Percentiles rank a stretch among this genome's conserved stretches.
Evolutionary conservation across 176 grass and related monocot species (phyloP).

Genomic region (Saccharum officinarum): DNA sequence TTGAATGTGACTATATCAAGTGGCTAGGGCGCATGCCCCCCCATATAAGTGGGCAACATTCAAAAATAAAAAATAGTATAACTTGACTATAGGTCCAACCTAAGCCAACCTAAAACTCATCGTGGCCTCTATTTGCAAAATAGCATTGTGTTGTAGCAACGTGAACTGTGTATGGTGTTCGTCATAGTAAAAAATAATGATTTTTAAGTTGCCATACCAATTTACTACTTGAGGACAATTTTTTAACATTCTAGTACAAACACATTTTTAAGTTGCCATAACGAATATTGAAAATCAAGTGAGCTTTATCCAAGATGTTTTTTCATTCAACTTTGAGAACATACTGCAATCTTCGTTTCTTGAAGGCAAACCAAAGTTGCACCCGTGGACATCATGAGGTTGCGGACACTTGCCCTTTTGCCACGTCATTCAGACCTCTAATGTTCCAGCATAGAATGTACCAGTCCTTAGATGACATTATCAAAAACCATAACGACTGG

Average conservation of each 20-base stretch:
- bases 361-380: too few relatives aligned
- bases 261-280: too few relatives aligned
- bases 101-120: background rate
- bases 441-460: too few relatives aligned
- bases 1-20: background rate
- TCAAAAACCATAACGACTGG: too few relatives aligned
- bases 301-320: background rate
- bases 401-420: too few relatives aligned
- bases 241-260: too few relatives aligned
- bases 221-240: background rate
- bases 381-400: too few relatives aligned
- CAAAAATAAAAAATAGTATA: background rate
- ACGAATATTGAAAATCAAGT: background rate
- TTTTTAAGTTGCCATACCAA: background rate
- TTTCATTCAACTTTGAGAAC: too few relatives aligned
- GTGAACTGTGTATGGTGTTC: background rate
- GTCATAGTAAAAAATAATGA: background rate
- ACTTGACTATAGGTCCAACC: background rate
- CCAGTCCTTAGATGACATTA: too few relatives aligned
- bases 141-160: background rate
- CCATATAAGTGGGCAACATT: background rate
- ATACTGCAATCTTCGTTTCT: too few relatives aligned
- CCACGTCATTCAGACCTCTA: too few relatives aligned
- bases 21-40: background rate
- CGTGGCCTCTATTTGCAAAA: background rate